Conservation (phyloP, 768 basidiomycete genomes). For the Leccinum boreale region DNA sequence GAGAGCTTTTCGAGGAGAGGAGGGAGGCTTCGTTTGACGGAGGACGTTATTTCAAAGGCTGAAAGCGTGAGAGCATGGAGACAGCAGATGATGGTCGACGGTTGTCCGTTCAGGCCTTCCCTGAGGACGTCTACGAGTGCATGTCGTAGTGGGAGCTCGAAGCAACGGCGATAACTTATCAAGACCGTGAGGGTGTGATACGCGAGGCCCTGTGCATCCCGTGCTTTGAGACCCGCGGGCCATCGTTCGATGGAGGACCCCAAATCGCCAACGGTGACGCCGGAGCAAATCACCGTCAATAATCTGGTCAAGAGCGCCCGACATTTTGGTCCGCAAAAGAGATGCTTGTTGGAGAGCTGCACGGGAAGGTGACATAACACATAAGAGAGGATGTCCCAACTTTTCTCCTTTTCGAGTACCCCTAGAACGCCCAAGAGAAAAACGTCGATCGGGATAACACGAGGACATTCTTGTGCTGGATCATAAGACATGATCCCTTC, state of each 20-base stretch:
- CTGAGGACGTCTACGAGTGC: constrained; percentile 72
- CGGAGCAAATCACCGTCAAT: constrained; percentile 63
- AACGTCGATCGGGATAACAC: constrained; percentile 68
- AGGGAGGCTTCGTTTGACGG: constrained; percentile 76
- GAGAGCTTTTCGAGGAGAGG: constrained; percentile 83
- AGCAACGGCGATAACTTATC: constrained; percentile 80
- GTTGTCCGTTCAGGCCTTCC: constrained; percentile 63
- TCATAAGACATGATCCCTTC: constrained; percentile 69
- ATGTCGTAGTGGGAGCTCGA: constrained; percentile 64
- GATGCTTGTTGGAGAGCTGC: constrained; percentile 92
- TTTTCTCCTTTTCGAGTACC: constrained; percentile 70
- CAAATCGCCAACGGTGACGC: constrained; percentile 57
- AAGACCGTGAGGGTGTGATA: constrained; percentile 87
- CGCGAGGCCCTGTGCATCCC: constrained; percentile 85
- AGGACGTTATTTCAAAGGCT: constrained; percentile 81
- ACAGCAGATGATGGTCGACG: constrained; percentile 81
- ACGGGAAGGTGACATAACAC: constrained; percentile 86
- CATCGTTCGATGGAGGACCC: constrained; percentile 55
- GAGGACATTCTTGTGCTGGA: constrained; percentile 39
- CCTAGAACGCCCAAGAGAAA: constrained; percentile 64
- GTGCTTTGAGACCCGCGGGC: constrained; percentile 58
- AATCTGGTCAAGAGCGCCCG: constrained; percentile 60
- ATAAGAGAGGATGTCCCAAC: constrained; percentile 94
- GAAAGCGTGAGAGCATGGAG: constrained; percentile 85
- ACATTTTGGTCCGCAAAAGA: constrained; percentile 89